Conservation (phyloP, 768 basidiomycete species). For the Lactarius tabidus region DNA sequence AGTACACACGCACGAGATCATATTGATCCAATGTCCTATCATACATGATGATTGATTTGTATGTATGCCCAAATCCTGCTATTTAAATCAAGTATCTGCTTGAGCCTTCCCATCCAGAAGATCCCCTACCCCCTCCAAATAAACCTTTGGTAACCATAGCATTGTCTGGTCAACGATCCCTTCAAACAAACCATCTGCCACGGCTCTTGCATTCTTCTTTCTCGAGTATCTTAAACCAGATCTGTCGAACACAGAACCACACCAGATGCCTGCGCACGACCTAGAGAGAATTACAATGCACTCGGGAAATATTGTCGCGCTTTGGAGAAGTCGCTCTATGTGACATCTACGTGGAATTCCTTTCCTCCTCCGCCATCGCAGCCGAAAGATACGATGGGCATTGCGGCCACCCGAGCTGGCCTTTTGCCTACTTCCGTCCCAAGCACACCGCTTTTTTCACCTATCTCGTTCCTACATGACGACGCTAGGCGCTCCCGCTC, state of each 20-base stretch:
- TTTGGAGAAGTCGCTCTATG: slow-evolving; percentile 74
- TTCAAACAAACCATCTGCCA: background rate
- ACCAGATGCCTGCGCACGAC: slow-evolving; percentile 72
- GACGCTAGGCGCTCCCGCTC: slow-evolving; percentile 79
- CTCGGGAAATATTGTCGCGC: slow-evolving; percentile 88
- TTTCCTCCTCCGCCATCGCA: slow-evolving; percentile 58
- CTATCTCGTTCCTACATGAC: slow-evolving; percentile 82
- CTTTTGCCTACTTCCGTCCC: slow-evolving; percentile 54
- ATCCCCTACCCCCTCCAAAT: too few species aligned
- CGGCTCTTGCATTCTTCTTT: slow-evolving; percentile 71
- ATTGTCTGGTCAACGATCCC: too few species aligned
- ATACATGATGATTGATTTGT: too few species aligned
- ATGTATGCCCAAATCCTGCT: too few species aligned
- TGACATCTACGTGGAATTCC: slow-evolving; percentile 73
- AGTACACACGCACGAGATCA: too few species aligned
- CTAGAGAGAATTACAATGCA: slow-evolving; percentile 66
- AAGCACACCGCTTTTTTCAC: slow-evolving; percentile 79
- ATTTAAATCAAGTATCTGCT: too few species aligned
- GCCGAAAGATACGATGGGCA: slow-evolving; percentile 30
- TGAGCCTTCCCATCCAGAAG: too few species aligned
- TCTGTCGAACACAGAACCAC: too few species aligned
- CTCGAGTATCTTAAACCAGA: slow-evolving; percentile 86
- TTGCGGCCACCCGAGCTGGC: slow-evolving; percentile 39
- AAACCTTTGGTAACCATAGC: too few species aligned
- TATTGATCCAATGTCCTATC: too few species aligned